Base-by-base conservation (phyloP, 192 early-diverging fungal genomes). In the Coemansia sp. region DNA sequence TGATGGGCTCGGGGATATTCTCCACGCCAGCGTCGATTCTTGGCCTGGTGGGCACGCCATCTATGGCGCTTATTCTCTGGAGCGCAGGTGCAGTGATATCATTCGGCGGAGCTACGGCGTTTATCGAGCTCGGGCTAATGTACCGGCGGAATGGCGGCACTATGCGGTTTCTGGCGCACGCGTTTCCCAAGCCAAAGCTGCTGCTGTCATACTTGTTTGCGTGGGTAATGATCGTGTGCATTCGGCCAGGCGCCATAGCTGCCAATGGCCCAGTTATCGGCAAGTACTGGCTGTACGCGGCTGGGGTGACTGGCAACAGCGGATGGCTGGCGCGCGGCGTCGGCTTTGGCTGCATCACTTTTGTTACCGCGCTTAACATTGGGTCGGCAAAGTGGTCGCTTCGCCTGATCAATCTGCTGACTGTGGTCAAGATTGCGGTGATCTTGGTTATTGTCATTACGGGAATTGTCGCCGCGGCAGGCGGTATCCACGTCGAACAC, bases 101-200 rank as follows among this genome's bases (percentile, higher is more conserved):
- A 3, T 85, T 92, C 52, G 82, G 85, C 11, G 95, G 95, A 30
- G 89, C 88, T 0, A 76, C 91, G 12, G 91, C 90, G 53, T 98
- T 95, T 65, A 89, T 91, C 10, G 95, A 98, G 69, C 76, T 98
- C 22, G 95, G 95, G 0, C 81, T 93, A 32, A 89, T 89, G 77
- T 83, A 92, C 48, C 91, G 92, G 4, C 66, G 74, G 30, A 92
- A 90, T 60, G 95, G 95, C 51, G 95, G 94, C 24, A 94, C 95
- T 29, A 84, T 89, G 70, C 86, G 87, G 4, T 98, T 95, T 65
- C 73, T 98, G 38, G 81, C 87, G 35, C 83, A 88, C 45, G 89
- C 89, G 5, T 86, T 69, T 52, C 75, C 63, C 2, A 71, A 62
- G 48, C 85, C 85, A 5, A 69, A 60, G 42, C 70, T 74, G 9